Conservation (phyloP, 805 yeast genomes). For the Candida morakotiae region DNA sequence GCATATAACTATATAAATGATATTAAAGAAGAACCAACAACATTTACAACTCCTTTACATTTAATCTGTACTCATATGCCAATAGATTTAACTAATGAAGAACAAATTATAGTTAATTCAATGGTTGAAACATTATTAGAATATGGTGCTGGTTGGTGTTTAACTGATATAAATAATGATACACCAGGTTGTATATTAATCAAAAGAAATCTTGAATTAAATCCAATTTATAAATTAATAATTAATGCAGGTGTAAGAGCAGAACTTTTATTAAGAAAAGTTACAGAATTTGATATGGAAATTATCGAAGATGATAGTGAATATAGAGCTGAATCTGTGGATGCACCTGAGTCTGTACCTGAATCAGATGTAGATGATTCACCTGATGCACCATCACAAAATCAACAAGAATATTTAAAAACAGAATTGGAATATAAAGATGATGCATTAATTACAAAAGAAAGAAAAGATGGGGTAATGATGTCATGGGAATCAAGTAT, state of each 20-base stretch:
- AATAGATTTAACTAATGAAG: constrained; percentile 43
- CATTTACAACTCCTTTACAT: constrained; percentile 79
- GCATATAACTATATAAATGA: constrained; percentile 53
- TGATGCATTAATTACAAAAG: constrained; percentile 67
- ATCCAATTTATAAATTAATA: constrained; percentile 41
- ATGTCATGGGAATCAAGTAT: constrained; percentile 91
- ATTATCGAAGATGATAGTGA: constrained; percentile 43
- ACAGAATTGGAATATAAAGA: constrained; percentile 67
- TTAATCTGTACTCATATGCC: constrained; percentile 54
- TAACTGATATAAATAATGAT: constrained; percentile 62
- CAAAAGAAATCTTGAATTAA: constrained; percentile 41
- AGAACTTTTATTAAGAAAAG: constrained; percentile 71
- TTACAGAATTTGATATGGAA: constrained; percentile 61
- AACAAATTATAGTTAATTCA: constrained; percentile 34
- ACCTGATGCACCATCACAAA: constrained; percentile 51
- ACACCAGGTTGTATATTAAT: constrained; percentile 83
- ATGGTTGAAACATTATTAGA: constrained; percentile 69
- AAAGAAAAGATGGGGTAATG: constrained; percentile 87
- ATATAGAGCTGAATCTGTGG: constrained; percentile 19
- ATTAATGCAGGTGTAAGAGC: constrained; percentile 91
- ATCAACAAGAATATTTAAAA: constrained; percentile 59
- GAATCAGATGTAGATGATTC: constrained; percentile 8
- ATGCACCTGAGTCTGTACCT: constrained; percentile 8
- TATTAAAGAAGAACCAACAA: constrained; percentile 30
- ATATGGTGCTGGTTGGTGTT: constrained; percentile 92